phyloP scores from a whole-genome alignment of 106 monocot species.

The Alisma plantagoaquatica region DNA sequence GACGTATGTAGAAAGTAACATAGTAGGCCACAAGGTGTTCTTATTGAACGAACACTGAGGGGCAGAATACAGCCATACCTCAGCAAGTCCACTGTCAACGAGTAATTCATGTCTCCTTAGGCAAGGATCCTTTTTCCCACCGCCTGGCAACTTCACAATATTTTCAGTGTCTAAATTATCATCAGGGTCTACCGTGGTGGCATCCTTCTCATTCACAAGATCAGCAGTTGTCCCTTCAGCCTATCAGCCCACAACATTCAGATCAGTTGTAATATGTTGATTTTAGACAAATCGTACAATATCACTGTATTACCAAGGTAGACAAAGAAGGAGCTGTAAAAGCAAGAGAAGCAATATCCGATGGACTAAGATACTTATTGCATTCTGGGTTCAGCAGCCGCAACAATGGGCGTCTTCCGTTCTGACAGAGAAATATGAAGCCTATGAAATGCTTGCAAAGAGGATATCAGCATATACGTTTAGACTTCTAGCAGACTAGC shows the following conservation, averaged over 20 bases:
- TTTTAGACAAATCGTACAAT: no score
- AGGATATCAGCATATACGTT: no score
- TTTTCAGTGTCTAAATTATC: constrained; percentile 11
- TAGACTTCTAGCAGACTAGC: no score
- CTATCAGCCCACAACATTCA: no score
- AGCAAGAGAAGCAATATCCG: constrained; percentile 48
- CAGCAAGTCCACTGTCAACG: constrained; percentile 67
- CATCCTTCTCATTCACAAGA: background rate
- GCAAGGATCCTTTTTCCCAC: constrained; percentile 63
- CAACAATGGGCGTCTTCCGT: constrained; percentile 54
- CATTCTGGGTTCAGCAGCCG: constrained; percentile 67
- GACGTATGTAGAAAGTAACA: no score
- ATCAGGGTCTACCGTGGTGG: background rate
- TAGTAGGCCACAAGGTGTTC: no score
- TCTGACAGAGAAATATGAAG: constrained; percentile 22
- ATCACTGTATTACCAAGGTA: constrained; percentile 27
- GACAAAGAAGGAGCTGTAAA: constrained; percentile 44
- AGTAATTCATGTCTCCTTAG: constrained; percentile 61
- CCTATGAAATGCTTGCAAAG: background rate
- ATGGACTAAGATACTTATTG: constrained; percentile 54
- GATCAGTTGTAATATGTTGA: no score
- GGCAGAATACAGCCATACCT: constrained; percentile 32
- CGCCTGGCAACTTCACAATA: constrained; percentile 12
- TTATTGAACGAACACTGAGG: no score
- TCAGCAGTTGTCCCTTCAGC: no score